A percentile compares a stretch with the other conserved stretches of the same genome.
phyloP scores from a whole-genome alignment of 2,329 filamentous ascomycete species.

The Sporothrix phasma region DNA sequence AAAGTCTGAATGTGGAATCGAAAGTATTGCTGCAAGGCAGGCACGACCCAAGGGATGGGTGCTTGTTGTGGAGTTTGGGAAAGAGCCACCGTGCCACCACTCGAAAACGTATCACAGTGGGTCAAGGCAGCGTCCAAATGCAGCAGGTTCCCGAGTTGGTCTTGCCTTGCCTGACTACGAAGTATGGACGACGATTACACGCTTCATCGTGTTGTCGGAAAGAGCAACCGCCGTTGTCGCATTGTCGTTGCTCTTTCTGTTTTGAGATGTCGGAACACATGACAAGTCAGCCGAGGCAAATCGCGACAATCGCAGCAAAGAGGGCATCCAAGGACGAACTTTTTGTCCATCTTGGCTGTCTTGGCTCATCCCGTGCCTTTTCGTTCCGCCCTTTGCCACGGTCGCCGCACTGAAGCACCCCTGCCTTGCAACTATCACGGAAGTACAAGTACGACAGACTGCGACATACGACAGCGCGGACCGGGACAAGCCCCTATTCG shows the following conservation, averaged over 20 bases:
- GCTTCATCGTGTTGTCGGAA: neutral
- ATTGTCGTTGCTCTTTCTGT: neutral
- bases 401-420: neutral
- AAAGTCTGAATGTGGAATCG: neutral
- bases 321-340: neutral
- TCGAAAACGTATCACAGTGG: slow-evolving; percentile 3
- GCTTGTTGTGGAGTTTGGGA: neutral
- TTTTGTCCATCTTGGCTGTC: neutral
- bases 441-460: neutral
- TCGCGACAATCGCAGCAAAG: neutral
- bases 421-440: neutral
- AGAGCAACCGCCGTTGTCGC: neutral
- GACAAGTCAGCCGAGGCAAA: neutral
- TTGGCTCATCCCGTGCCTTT: neutral
- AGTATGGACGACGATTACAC: no score
- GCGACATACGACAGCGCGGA: neutral
- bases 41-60: neutral
- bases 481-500: neutral
- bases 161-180: neutral
- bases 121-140: no score
- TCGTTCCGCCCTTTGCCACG: neutral
- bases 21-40: neutral
- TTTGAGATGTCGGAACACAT: neutral
- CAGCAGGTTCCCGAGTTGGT: neutral
- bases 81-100: neutral